Evolutionary conservation across 129 eudicot species (phyloP), one percentile per base, ranked within the genome.

Genomic region (Flaveria bidentis): DNA sequence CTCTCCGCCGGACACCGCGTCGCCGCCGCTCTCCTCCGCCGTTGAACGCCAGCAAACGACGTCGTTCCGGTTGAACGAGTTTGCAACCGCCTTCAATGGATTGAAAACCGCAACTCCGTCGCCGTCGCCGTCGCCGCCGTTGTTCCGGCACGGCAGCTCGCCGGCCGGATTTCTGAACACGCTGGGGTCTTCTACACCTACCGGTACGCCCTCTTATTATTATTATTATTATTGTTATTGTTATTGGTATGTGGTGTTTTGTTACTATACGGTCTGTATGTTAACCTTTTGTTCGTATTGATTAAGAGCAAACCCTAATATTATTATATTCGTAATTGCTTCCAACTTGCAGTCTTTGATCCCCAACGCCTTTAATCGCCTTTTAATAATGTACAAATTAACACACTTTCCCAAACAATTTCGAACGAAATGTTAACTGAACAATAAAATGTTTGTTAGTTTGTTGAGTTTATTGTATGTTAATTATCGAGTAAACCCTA

Each of bases 121-220:
- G 41, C 41, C 41, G 36, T 30, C 36, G 28, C 26, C 83, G 22
- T 74, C 91, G 16, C 41, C 84, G 4, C 77, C 91, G 8, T 75
- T 92, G 82, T 72, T 81, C 72, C 85, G 97, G 4, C 96, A 89
- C 44, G 89, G 90, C 67, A 92, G 97, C 73, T 89, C 90, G 1
- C 96, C 97, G 0, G 96, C 97, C n/a, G 91, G 84, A 9, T 89
- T 89, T 53, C 91, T 89, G 20, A 89, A 84, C 66, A 83, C 88
- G 9, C 81, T 83, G 42, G 79, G 47, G n/a, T 80, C 84, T 22
- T 66, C 84, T 14, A 73, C 75, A 4, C 61, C 70, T 18, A 26
- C 79, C 2, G 84, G 84, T 80, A 73, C 64, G 84, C 33, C 0
- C 18, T 45, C 50, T 45, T 16, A 51, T 1, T 16, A 55, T n/a